Evolutionary conservation across 495 filamentous ascomycete genomes (phyloP).

Genomic region (Podospora fimiseda): DNA sequence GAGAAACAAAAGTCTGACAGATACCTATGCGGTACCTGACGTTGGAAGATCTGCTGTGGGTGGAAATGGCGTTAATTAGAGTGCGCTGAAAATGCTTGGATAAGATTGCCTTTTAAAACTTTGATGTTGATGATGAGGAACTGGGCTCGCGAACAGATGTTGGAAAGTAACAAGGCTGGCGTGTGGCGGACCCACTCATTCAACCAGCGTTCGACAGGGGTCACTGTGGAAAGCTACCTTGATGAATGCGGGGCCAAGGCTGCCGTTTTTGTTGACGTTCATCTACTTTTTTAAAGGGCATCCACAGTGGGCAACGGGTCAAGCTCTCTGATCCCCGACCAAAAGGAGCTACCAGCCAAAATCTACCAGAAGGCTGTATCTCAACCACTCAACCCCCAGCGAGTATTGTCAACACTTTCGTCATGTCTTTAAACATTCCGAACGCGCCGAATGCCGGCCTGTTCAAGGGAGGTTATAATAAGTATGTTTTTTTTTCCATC

Average conservation of each 20-base stretch:
- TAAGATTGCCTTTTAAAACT: too few species aligned
- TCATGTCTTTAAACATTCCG: conserved; percentile 93
- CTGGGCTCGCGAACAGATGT: too few species aligned
- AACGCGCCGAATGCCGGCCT: conserved; percentile 85
- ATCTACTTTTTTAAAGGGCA: conserved; percentile 34
- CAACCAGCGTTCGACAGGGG: too few species aligned
- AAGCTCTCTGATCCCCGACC: conserved; percentile 8
- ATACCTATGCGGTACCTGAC: too few species aligned
- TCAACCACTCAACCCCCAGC: conserved; percentile 2
- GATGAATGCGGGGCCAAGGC: conserved; percentile 22
- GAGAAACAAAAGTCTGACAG: too few species aligned
- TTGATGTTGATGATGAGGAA: too few species aligned
- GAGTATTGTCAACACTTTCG: conserved; percentile 15
- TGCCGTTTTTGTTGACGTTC: conserved; percentile 19
- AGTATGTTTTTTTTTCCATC: conserved; percentile 50
- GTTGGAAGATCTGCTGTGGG: too few species aligned
- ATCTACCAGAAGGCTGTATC: conserved; percentile 5
- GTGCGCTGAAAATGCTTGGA: too few species aligned
- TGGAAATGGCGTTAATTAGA: too few species aligned
- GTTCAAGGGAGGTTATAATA: conserved; percentile 96
- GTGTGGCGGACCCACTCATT: neutral
- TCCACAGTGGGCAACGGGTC: conserved; percentile 18
- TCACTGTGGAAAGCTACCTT: too few species aligned
- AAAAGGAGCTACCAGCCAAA: conserved; percentile 3
- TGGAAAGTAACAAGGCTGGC: neutral